Evolutionary conservation across 305 asterid species (phyloP).

Genomic region (Fraxinus floribunda): DNA sequence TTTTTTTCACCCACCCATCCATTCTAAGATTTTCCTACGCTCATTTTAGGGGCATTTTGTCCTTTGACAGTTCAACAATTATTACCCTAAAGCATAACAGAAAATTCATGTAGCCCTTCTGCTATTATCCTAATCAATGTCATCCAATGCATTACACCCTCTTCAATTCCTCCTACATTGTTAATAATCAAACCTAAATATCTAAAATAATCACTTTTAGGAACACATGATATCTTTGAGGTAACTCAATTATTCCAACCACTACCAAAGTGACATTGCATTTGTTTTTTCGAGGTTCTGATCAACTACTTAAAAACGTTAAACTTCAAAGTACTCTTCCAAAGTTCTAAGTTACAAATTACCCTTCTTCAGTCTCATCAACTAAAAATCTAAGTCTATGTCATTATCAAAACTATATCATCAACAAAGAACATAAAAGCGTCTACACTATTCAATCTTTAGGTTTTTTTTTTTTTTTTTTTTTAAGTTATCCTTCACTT

Average conservation of each 20-base stretch:
- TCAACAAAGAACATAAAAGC: neutral
- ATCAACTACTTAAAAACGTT: neutral
- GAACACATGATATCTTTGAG: neutral
- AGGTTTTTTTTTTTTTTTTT: neutral
- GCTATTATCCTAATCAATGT: neutral
- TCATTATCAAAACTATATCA: neutral
- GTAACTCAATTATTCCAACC: neutral
- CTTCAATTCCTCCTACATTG: neutral
- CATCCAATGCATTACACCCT: neutral
- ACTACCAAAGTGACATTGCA: neutral
- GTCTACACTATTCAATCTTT: neutral
- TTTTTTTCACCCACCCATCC: neutral
- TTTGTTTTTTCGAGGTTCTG: neutral
- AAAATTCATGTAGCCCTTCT: neutral
- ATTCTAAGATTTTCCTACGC: neutral
- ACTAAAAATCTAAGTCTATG: neutral
- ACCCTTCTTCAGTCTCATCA: neutral
- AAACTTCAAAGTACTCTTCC: neutral
- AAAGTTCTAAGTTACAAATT: neutral
- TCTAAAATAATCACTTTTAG: neutral
- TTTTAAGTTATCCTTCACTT: neutral
- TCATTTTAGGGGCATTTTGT: neutral
- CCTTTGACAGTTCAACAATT: neutral
- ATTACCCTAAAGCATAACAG: neutral
- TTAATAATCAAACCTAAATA: neutral